phyloP scores from a whole-genome alignment of 2,329 filamentous ascomycete genomes.

The Colletotrichum phormii region DNA sequence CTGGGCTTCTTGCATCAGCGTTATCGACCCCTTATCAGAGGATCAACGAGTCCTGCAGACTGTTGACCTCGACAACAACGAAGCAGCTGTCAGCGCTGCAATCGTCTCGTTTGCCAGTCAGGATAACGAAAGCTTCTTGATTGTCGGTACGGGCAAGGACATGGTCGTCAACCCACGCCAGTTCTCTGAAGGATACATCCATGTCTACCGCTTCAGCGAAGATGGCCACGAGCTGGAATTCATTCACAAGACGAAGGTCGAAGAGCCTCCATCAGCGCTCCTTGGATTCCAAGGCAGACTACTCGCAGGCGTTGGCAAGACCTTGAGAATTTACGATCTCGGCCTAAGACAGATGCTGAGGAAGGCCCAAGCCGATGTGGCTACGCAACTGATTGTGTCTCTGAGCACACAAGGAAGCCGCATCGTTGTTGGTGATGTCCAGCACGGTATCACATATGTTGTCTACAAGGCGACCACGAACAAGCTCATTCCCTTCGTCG shows the following conservation, averaged over 20 bases:
- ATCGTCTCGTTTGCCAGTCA: constrained; percentile 89
- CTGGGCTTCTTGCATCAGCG: constrained; percentile 96
- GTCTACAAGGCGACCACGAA: constrained; percentile 95
- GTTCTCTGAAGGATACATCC: constrained; percentile 84
- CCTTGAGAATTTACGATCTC: constrained; percentile 89
- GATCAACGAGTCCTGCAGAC: constrained; percentile 79
- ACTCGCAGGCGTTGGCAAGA: constrained; percentile 84
- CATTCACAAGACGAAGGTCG: constrained; percentile 94
- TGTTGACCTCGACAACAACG: constrained; percentile 87
- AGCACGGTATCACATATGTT: constrained; percentile 90
- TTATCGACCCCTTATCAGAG: constrained; percentile 84
- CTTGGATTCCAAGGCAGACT: constrained; percentile 93
- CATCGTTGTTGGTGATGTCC: constrained; percentile 91
- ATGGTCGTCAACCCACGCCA: constrained; percentile 82
- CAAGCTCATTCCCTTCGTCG: constrained; percentile 90
- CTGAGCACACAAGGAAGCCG: constrained; percentile 91
- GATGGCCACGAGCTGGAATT: constrained; percentile 91
- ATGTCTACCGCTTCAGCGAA: constrained; percentile 90
- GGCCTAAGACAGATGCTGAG: constrained; percentile 93
- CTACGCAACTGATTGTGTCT: constrained; percentile 85
- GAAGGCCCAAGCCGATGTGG: constrained; percentile 86
- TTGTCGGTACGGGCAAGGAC: constrained; percentile 94
- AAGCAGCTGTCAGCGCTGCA: constrained; percentile 88
- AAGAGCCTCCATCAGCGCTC: constrained; percentile 89
- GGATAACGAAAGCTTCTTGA: constrained; percentile 89